These are phyloP conservation scores for Porphyra umbilicalis DNA, from an alignment of 31 red algal genomes.

Conservation along the genomic window DNA sequence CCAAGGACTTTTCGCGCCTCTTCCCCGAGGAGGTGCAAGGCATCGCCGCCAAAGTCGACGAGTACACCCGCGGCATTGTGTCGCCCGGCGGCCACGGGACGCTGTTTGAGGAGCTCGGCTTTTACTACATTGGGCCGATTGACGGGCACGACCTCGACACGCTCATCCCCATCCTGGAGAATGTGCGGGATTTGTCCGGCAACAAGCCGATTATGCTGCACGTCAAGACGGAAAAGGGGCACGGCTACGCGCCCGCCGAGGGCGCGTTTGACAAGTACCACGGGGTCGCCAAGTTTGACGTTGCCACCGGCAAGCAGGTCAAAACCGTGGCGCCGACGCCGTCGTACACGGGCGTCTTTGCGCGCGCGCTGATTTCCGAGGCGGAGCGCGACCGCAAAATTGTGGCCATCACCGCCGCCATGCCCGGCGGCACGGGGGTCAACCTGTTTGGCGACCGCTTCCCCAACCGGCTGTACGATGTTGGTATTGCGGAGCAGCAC, in stretches of 20 bases:
- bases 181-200: slow-evolving; percentile 35
- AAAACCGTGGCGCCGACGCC: slow-evolving; percentile 24
- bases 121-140: slow-evolving; percentile 73
- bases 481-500: slow-evolving; percentile 74
- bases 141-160: slow-evolving; percentile 57
- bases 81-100: slow-evolving; percentile 22
- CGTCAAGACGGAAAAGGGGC: slow-evolving; percentile 57
- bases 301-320: slow-evolving; percentile 29
- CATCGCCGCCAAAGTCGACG: slow-evolving; percentile 28
- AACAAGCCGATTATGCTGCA: slow-evolving; percentile 59
- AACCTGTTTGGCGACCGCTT: slow-evolving; percentile 43
- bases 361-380: slow-evolving; percentile 32
- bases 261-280: slow-evolving; percentile 38
- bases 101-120: slow-evolving; percentile 69
- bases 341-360: slow-evolving; percentile 51
- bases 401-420: slow-evolving; percentile 65
- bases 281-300: slow-evolving; percentile 41
- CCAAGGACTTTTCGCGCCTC: slow-evolving; percentile 32
- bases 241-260: slow-evolving; percentile 53
- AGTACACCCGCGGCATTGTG: slow-evolving; percentile 31
- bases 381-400: slow-evolving; percentile 41
- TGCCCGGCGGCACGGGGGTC: slow-evolving; percentile 61
- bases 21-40: slow-evolving; percentile 29
- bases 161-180: slow-evolving; percentile 26
- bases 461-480: slow-evolving; percentile 59